Percentiles rank a stretch among this genome's conserved stretches.
Evolutionary conservation across 345 rosid genomes (phyloP).

Genomic region (Boechera divaricarpa): DNA sequence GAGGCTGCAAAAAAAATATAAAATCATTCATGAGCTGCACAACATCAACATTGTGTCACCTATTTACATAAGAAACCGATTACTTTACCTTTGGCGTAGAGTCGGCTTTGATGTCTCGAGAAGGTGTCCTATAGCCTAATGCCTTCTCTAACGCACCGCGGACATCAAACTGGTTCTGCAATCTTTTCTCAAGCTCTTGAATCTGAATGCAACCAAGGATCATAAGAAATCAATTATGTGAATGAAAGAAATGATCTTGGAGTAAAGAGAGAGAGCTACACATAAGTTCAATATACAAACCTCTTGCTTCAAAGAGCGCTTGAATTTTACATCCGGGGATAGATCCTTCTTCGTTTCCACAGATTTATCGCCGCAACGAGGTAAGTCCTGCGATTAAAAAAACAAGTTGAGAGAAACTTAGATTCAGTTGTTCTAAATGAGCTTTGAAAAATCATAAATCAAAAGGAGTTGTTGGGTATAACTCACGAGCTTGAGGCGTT

Average conservation of each 20-base stretch:
- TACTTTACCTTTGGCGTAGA: slow-evolving; percentile 34
- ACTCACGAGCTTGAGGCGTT: slow-evolving; percentile 66
- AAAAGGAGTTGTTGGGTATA: slow-evolving; percentile 14
- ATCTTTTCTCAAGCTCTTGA: slow-evolving; percentile 82
- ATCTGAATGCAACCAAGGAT: slow-evolving; percentile 59
- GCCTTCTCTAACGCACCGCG: slow-evolving; percentile 85
- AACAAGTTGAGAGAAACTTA: slow-evolving; percentile 4
- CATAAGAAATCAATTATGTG: neutral
- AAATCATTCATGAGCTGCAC: slow-evolving; percentile 3
- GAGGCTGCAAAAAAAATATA: slow-evolving; percentile 56
- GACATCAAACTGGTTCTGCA: slow-evolving; percentile 83
- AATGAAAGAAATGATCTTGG: neutral
- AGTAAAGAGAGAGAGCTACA: slow-evolving; percentile 8
- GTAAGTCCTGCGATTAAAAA: slow-evolving; percentile 56
- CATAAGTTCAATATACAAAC: slow-evolving; percentile 45
- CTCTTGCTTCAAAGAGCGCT: slow-evolving; percentile 81
- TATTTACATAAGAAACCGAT: neutral
- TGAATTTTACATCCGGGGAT: slow-evolving; percentile 54
- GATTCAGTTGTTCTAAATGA: neutral
- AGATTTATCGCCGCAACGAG: slow-evolving; percentile 48
- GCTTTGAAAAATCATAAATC: neutral
- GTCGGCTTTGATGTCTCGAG: slow-evolving; percentile 52
- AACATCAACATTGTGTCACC: neutral
- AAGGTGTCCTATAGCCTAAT: slow-evolving; percentile 66
- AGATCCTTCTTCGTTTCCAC: slow-evolving; percentile 55